Conservation (phyloP, 805 yeast species). For the Ogataea dorogensis region DNA sequence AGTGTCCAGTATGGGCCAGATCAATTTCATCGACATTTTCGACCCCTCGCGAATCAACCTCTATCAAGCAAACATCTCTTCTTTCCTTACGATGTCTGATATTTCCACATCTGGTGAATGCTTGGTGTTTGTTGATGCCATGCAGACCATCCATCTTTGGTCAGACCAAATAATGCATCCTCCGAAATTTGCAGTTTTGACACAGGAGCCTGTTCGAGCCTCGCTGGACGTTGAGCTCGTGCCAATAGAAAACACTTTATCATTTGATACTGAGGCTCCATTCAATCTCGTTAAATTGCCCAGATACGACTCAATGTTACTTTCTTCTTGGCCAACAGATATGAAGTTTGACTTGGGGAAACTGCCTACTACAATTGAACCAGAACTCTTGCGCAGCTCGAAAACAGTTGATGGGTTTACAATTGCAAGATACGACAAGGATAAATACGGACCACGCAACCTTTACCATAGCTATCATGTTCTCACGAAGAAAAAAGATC, state of each 20-base stretch:
- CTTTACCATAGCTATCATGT: slow-evolving; percentile 42
- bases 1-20: slow-evolving; percentile 74
- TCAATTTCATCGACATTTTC: slow-evolving; percentile 80
- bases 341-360: slow-evolving; percentile 58
- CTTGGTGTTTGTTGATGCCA: slow-evolving; percentile 64
- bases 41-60: slow-evolving; percentile 69
- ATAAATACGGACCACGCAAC: slow-evolving; percentile 58
- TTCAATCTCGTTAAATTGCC: slow-evolving; percentile 82
- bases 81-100: slow-evolving; percentile 49
- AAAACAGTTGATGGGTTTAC: slow-evolving; percentile 35
- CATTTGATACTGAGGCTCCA: slow-evolving; percentile 52
- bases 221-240: slow-evolving; percentile 34
- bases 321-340: slow-evolving; percentile 79
- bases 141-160: slow-evolving; percentile 68
- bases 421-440: slow-evolving; percentile 54
- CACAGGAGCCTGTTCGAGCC: slow-evolving; percentile 57
- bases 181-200: slow-evolving; percentile 34
- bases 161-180: slow-evolving; percentile 46
- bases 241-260: slow-evolving; percentile 25
- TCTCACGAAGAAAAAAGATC: slow-evolving; percentile 31
- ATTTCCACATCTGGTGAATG: slow-evolving; percentile 74
- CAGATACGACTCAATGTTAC: slow-evolving; percentile 68
- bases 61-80: slow-evolving; percentile 61
- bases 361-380: slow-evolving; percentile 53
- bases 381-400: slow-evolving; percentile 41